A percentile compares a stretch with the other conserved stretches of the same genome.
Evolutionary conservation across 2,329 filamentous ascomycete species (phyloP).

Genomic region (Ophiosphaerella narmari): DNA sequence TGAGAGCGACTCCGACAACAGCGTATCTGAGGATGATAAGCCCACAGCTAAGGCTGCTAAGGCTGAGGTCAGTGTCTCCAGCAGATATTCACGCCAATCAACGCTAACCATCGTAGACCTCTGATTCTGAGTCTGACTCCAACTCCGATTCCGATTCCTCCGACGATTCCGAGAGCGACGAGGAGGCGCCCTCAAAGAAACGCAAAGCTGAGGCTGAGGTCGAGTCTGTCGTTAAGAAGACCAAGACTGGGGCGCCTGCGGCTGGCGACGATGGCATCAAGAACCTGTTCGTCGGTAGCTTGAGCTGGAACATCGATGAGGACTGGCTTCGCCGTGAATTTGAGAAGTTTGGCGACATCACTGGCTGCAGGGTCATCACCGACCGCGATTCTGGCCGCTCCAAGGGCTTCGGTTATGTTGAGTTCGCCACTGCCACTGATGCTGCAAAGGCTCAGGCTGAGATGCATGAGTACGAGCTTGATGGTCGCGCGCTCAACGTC

Average conservation of each 20-base stretch:
- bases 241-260: constrained; percentile 61
- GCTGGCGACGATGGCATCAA: constrained; percentile 52
- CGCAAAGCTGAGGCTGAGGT: constrained; percentile 65
- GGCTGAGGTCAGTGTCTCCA: constrained; percentile 32
- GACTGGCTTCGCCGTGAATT: constrained; percentile 81
- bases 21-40: constrained; percentile 36
- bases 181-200: constrained; percentile 62
- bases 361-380: constrained; percentile 77
- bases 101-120: constrained; percentile 33
- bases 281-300: constrained; percentile 87
- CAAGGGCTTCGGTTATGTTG: constrained; percentile 92
- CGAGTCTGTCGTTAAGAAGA: constrained; percentile 66
- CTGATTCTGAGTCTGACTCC: constrained; percentile 37
- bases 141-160: constrained; percentile 37
- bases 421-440: constrained; percentile 72
- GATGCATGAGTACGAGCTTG: constrained; percentile 75
- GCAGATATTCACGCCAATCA: background rate
- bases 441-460: constrained; percentile 73
- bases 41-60: constrained; percentile 30
- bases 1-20: constrained; percentile 38
- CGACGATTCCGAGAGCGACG: constrained; percentile 36
- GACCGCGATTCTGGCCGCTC: constrained; percentile 81
- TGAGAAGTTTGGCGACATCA: constrained; percentile 74
- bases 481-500: constrained; percentile 75
- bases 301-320: constrained; percentile 90